Evolutionary conservation across 768 basidiomycete species (phyloP).

Genomic region (Rhodotorula babjevae): DNA sequence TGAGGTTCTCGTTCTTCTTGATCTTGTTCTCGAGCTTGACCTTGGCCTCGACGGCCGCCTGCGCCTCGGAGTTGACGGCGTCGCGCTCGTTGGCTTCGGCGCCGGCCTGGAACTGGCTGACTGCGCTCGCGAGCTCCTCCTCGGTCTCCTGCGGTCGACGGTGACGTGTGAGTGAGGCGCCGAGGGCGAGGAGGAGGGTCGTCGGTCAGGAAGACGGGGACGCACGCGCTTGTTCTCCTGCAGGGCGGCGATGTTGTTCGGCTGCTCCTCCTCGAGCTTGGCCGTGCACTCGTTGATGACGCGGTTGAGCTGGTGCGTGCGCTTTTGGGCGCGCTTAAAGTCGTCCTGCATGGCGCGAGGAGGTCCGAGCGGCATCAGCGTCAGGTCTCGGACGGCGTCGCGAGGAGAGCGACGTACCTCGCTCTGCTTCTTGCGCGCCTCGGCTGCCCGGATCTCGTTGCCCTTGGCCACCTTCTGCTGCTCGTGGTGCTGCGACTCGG

Average conservation of each 20-base stretch:
- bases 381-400: fast-evolving
- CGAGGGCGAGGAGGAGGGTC: too few relatives aligned
- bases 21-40: constrained; percentile 55
- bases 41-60: constrained; percentile 50
- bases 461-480: constrained; percentile 7
- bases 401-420: constrained; percentile 4
- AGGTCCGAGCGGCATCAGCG: neutral
- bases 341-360: neutral
- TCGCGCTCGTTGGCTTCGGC: constrained; percentile 44
- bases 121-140: constrained; percentile 3
- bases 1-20: constrained; percentile 49
- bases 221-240: constrained; percentile 19
- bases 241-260: constrained; percentile 33
- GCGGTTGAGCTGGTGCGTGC: constrained; percentile 7
- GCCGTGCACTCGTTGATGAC: neutral
- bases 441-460: constrained; percentile 61
- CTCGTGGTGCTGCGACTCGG: neutral
- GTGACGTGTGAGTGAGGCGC: too few relatives aligned
- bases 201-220: neutral
- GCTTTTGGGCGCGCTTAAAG: neutral
- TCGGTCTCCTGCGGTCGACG: neutral
- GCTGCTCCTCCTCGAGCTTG: constrained; percentile 30
- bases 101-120: constrained; percentile 45
- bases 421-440: constrained; percentile 56
- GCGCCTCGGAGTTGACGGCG: constrained; percentile 48